Percentiles rank a stretch among this genome's conserved stretches.
phyloP scores from a whole-genome alignment of 495 filamentous ascomycete genomes.

The Trichocladium uniseriatum region DNA sequence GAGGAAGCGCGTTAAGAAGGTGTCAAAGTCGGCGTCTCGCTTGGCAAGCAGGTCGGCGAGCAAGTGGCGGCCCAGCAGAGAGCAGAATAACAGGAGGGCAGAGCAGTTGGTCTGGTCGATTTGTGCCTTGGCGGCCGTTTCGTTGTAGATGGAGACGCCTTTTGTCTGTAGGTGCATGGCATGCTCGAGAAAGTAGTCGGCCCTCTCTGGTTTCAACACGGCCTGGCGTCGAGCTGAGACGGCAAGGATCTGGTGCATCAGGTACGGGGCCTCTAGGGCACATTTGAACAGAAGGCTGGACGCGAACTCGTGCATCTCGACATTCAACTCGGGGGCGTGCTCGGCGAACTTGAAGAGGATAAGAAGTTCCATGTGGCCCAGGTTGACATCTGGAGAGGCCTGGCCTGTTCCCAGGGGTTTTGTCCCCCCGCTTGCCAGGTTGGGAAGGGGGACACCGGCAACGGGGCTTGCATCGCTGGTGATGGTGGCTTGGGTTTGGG shows the following conservation, averaged over 20 bases:
- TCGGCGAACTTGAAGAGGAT: constrained; percentile 23
- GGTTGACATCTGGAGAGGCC: constrained; percentile 20
- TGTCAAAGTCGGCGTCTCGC: constrained; percentile 21
- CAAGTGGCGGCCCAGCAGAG: constrained; percentile 27
- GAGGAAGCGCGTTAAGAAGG: constrained; percentile 25
- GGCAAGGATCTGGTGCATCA: constrained; percentile 30
- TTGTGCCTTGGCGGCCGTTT: constrained; percentile 14
- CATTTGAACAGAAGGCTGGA: constrained; percentile 11
- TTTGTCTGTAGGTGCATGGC: constrained; percentile 28
- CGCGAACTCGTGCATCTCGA: constrained; percentile 11
- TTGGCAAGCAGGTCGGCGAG: constrained; percentile 26
- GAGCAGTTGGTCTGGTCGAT: constrained; percentile 29
- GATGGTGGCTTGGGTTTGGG: neutral
- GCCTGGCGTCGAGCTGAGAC: constrained; percentile 28
- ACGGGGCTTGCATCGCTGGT: constrained; percentile 3
- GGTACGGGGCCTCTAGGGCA: constrained; percentile 26
- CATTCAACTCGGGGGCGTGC: constrained; percentile 21
- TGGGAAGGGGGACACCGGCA: constrained; percentile 12
- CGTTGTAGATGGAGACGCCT: constrained; percentile 32
- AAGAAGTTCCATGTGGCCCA: constrained; percentile 32
- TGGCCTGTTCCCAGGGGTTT: neutral
- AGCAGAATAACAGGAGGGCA: constrained; percentile 27
- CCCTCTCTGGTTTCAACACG: constrained; percentile 15
- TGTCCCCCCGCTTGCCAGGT: neutral
- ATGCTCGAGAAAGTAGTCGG: constrained; percentile 19